Conservation (phyloP, 2,329 filamentous ascomycete species). For the Truncatella angustata region DNA sequence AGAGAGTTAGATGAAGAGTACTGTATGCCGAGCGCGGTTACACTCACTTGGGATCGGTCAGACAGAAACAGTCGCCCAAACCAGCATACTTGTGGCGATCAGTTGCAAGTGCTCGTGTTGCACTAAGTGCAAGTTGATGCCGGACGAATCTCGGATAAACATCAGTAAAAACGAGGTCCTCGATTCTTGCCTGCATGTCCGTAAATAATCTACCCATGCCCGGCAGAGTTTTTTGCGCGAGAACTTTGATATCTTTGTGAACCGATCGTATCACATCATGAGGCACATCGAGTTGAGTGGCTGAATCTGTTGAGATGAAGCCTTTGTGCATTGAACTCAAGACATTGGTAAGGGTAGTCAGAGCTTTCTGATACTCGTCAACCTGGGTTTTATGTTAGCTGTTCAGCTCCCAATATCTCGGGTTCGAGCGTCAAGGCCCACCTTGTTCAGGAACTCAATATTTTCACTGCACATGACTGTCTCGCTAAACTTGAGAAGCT, state of each 20-base stretch:
- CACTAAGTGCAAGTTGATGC: slow-evolving; percentile 44
- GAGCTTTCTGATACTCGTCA: slow-evolving; percentile 40
- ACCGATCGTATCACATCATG: slow-evolving; percentile 24
- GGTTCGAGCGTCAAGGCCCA: slow-evolving; percentile 17
- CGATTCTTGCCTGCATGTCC: slow-evolving; percentile 37
- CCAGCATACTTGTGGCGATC: slow-evolving; percentile 37
- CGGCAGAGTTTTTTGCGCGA: slow-evolving; percentile 34
- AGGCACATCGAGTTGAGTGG: slow-evolving; percentile 26
- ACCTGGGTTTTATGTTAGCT: slow-evolving; percentile 20
- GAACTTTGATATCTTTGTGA: slow-evolving; percentile 21
- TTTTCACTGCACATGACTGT: slow-evolving; percentile 39
- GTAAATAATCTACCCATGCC: slow-evolving; percentile 37
- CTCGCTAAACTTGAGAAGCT: slow-evolving; percentile 39
- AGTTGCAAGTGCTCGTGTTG: slow-evolving; percentile 20
- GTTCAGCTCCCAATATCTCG: not conserved
- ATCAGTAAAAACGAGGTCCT: slow-evolving; percentile 38
- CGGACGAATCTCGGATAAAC: slow-evolving; percentile 51
- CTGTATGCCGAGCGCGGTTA: not conserved
- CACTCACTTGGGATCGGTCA: slow-evolving; percentile 35
- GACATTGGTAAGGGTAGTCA: slow-evolving; percentile 37
- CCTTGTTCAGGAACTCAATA: slow-evolving; percentile 46
- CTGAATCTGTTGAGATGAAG: slow-evolving; percentile 20
- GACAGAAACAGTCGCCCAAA: slow-evolving; percentile 43
- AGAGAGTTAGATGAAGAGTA: not conserved
- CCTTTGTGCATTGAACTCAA: slow-evolving; percentile 34